A percentile compares a stretch with the other conserved stretches of the same genome.
Evolutionary conservation across 306 rosid genomes (phyloP).

Genomic region (Ceratonia siliqua): DNA sequence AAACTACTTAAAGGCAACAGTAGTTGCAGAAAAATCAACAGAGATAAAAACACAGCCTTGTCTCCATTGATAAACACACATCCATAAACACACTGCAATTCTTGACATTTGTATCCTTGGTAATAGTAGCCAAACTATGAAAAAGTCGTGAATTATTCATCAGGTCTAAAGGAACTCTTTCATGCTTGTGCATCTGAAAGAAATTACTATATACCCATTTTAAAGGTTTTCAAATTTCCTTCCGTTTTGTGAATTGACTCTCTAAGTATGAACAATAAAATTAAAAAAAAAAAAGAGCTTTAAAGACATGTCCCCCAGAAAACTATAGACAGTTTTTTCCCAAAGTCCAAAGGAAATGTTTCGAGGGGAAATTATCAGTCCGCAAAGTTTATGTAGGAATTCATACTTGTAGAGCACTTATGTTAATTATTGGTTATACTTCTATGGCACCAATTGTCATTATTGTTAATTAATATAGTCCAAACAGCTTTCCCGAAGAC

Average conservation of each 20-base stretch:
- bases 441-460: neutral
- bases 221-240: neutral
- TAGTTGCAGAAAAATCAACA: neutral
- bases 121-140: neutral
- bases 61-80: neutral
- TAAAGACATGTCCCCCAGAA: constrained; percentile 1
- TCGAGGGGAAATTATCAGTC: neutral
- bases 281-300: neutral
- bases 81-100: neutral
- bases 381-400: neutral
- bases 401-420: neutral
- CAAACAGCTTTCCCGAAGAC: neutral
- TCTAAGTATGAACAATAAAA: neutral
- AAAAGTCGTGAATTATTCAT: neutral
- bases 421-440: neutral
- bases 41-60: neutral
- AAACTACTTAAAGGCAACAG: neutral
- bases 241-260: neutral
- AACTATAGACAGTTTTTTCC: neutral
- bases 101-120: neutral
- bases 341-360: neutral
- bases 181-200: neutral
- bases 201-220: neutral
- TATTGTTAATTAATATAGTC: neutral
- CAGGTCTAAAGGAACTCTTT: neutral